A percentile compares a stretch with the other conserved stretches of the same genome.
These are phyloP conservation scores for Acanthamoeba triangularis DNA, from an alignment of 208 protist genomes.

Conservation along the genomic window DNA sequence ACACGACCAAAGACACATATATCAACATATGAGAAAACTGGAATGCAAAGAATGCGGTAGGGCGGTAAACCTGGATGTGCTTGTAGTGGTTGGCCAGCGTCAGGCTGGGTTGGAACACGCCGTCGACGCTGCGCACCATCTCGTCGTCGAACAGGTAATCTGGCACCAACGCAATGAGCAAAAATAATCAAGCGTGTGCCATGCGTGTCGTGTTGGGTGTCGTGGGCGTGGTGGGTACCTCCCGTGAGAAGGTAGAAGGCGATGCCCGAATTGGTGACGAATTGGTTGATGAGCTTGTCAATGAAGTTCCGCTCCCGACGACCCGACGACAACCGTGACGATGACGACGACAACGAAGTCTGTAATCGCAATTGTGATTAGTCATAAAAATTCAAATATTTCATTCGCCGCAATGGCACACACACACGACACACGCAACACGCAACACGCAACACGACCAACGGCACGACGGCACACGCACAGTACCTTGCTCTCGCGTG, in stretches of 20 bases:
- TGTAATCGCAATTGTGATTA: not conserved
- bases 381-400: no score
- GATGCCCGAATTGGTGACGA: conserved; percentile 15
- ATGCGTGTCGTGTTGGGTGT: not conserved
- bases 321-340: not conserved
- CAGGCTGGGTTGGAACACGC: conserved; percentile 42
- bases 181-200: not conserved
- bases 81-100: conserved; percentile 42
- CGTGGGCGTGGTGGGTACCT: not conserved
- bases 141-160: conserved; percentile 1
- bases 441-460: not conserved
- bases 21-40: no score
- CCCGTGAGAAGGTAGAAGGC: conserved; percentile 36
- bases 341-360: not conserved
- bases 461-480: no score
- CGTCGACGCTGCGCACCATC: not conserved
- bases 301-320: conserved; percentile 13
- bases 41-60: not conserved
- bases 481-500: not conserved
- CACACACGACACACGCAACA: not conserved
- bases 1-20: no score
- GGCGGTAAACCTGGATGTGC: not conserved
- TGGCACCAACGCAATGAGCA: not conserved
- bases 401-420: not conserved
- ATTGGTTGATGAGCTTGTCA: conserved; percentile 61